These are phyloP conservation scores for Hericium rajendrae DNA, from an alignment of 768 basidiomycete genomes.

Conservation along the genomic window DNA sequence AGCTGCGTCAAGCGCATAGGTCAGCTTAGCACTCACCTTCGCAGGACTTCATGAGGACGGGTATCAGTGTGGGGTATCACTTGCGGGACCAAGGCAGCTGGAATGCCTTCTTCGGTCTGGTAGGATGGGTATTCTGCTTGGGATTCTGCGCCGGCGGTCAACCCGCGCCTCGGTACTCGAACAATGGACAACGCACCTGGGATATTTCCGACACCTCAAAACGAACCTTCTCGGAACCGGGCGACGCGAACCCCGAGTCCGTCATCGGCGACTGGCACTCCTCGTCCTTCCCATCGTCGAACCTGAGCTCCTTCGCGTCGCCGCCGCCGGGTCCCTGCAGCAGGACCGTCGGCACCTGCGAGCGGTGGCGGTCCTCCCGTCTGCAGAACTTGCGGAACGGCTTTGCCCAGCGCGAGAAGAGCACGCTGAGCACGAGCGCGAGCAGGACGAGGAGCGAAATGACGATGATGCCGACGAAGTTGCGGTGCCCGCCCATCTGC, in stretches of 20 bases:
- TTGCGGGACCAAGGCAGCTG: neutral
- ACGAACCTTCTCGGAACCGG: neutral
- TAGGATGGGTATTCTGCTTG: neutral
- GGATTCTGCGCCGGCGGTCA: neutral
- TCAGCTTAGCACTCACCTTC: too few relatives aligned
- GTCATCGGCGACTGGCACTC: neutral
- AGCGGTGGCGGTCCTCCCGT: neutral
- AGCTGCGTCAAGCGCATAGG: too few relatives aligned
- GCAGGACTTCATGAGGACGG: too few relatives aligned
- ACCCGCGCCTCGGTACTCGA: neutral
- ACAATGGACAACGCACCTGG: neutral
- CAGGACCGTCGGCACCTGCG: neutral
- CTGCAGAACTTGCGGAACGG: slow-evolving; percentile 10
- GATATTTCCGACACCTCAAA: neutral
- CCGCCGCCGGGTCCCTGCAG: neutral
- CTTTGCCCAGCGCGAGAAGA: slow-evolving; percentile 18
- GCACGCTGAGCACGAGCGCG: slow-evolving; percentile 17
- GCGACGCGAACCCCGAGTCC: neutral
- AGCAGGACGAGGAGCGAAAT: slow-evolving; percentile 11
- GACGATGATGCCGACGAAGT: slow-evolving; percentile 20
- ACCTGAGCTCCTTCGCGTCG: neutral
- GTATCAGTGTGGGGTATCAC: too few relatives aligned
- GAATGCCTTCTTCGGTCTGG: neutral
- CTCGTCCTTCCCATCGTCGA: neutral
- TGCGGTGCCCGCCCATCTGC: slow-evolving; percentile 10